Percentiles rank a stretch among this genome's conserved stretches.
Evolutionary conservation across 2,329 filamentous ascomycete genomes (phyloP).

Genomic region (Triangularia verruculosa): DNA sequence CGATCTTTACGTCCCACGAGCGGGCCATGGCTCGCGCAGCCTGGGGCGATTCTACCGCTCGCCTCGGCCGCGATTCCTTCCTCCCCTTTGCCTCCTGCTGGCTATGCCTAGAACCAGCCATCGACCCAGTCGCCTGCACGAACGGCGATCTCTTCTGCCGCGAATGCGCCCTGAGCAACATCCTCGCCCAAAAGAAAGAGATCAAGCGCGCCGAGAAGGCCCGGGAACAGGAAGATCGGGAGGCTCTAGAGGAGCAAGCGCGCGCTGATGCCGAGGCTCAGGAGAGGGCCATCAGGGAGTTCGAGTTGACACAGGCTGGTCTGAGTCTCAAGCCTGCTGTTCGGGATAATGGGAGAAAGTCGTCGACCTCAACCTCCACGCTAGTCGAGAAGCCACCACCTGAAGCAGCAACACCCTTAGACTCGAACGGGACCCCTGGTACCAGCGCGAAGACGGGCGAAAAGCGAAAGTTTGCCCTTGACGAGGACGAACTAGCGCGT

Average conservation of each 20-base stretch:
- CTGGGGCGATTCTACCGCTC: slow-evolving; percentile 81
- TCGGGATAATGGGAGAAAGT: slow-evolving; percentile 34
- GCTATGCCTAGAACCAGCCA: slow-evolving; percentile 78
- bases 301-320: slow-evolving; percentile 81
- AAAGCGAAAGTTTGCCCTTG: slow-evolving; percentile 77
- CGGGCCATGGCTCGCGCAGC: slow-evolving; percentile 74
- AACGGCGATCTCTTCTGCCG: slow-evolving; percentile 91
- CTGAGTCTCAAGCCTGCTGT: slow-evolving; percentile 39
- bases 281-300: slow-evolving; percentile 70
- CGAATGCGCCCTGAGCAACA: slow-evolving; percentile 87
- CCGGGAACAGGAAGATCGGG: slow-evolving; percentile 58
- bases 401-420: slow-evolving; percentile 27
- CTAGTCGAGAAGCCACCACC: slow-evolving; percentile 29
- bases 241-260: slow-evolving; percentile 58
- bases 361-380: background rate
- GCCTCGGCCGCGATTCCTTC: slow-evolving; percentile 85
- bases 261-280: slow-evolving; percentile 67
- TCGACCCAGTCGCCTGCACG: slow-evolving; percentile 78
- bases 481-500: slow-evolving; percentile 70
- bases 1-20: slow-evolving; percentile 93
- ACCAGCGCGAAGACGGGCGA: slow-evolving; percentile 41
- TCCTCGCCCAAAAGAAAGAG: slow-evolving; percentile 88
- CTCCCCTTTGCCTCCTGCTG: slow-evolving; percentile 86
- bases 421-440: slow-evolving; percentile 36
- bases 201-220: slow-evolving; percentile 76